Percentiles rank a stretch among this genome's conserved stretches.
Conservation (phyloP, 257 asterid genomes). For the Lithospermum erythrorhizon region DNA sequence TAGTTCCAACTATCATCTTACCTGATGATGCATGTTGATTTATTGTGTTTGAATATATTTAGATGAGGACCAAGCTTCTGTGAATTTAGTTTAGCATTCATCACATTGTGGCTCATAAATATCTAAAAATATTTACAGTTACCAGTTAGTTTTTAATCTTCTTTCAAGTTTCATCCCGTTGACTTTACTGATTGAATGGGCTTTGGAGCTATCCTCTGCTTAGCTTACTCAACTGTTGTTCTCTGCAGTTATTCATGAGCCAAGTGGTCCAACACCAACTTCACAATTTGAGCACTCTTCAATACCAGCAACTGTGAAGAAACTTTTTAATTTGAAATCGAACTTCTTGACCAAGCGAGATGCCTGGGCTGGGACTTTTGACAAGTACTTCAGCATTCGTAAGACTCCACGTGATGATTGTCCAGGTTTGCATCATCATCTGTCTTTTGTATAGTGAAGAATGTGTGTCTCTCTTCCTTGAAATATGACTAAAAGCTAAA, state of each 20-base stretch:
- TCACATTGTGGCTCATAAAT: neutral
- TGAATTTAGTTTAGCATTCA: neutral
- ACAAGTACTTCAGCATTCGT: constrained; percentile 52
- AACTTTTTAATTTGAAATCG: constrained; percentile 67
- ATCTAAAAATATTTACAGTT: no score
- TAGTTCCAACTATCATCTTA: no score
- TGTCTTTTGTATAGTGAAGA: constrained; percentile 7
- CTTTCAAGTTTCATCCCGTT: neutral
- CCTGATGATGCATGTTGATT: neutral
- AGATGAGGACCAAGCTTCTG: neutral
- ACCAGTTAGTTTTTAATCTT: neutral
- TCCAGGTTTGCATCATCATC: constrained; percentile 53
- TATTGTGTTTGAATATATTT: no score
- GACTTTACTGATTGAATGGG: neutral
- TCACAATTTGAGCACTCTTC: constrained; percentile 95
- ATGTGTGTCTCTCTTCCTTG: neutral
- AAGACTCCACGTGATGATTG: constrained; percentile 85
- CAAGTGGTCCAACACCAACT: constrained; percentile 73
- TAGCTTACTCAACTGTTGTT: neutral
- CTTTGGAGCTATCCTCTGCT: neutral
- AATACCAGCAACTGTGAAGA: constrained; percentile 89
- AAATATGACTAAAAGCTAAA: no score
- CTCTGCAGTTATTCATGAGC: constrained; percentile 76
- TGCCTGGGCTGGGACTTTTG: constrained; percentile 98
- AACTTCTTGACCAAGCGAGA: constrained; percentile 89